Evolutionary conservation across 495 filamentous ascomycete genomes (phyloP).

Genomic region (Penicillium cataractarum): DNA sequence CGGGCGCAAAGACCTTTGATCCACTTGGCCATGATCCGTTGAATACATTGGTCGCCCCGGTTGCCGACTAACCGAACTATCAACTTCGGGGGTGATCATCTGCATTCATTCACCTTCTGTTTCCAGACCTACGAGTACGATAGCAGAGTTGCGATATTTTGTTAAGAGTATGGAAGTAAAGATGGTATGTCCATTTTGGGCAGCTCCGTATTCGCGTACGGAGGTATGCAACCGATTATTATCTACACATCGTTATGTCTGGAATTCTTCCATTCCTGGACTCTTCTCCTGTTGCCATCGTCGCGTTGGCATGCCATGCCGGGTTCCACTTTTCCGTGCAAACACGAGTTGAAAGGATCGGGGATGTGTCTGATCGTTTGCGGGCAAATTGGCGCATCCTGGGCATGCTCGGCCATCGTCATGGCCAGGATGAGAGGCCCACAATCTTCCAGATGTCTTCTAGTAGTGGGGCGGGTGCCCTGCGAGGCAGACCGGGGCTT

Average conservation of each 20-base stretch:
- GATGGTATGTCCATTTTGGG: background rate
- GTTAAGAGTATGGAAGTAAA: background rate
- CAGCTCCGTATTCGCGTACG: conserved; percentile 11
- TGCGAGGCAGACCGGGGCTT: background rate
- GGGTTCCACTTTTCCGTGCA: background rate
- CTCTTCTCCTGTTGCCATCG: conserved; percentile 8
- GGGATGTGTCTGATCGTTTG: too few relatives aligned
- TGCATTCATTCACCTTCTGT: conserved; percentile 4
- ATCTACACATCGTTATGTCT: background rate
- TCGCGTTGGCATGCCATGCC: conserved; percentile 15
- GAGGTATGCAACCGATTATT: conserved; percentile 17
- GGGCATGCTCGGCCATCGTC: conserved; percentile 21
- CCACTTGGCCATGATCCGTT: background rate
- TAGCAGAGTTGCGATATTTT: background rate
- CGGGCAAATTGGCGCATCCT: too few relatives aligned
- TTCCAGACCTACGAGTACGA: background rate
- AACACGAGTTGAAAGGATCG: background rate
- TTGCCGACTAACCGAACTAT: conserved; percentile 22
- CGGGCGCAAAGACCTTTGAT: conserved; percentile 4
- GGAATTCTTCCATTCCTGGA: conserved; percentile 22
- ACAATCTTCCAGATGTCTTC: conserved; percentile 32
- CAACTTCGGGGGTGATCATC: background rate
- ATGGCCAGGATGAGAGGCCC: conserved; percentile 20
- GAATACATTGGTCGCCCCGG: background rate
- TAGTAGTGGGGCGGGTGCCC: conserved; percentile 1